Evolutionary conservation across 352 stramenopile genomes (phyloP), one percentile per base, ranked within the genome.

Genomic region (Phytophthora vignae): DNA sequence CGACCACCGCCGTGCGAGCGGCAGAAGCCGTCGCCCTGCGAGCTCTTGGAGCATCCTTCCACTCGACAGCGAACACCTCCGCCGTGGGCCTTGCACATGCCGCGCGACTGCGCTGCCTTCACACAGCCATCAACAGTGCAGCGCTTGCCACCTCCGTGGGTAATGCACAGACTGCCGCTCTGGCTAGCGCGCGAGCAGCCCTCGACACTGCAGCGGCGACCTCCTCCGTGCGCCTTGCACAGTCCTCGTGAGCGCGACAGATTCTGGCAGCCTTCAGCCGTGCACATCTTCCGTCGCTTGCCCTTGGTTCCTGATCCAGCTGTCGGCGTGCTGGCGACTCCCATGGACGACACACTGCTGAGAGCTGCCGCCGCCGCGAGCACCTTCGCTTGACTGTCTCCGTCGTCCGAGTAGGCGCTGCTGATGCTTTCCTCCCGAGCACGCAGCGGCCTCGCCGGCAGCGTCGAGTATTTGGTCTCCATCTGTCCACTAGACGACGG

Each of bases 41-140:
- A 93, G 68, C 86, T 94, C 73, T 95, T 95, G 9, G 81, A 75
- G 69, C 88, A 95, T 19, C 83, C 88, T n/a, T 93, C 85, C n/a
- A 93, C 79, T 54, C 85, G 87, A 64, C 88, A 95, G n/a, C 88
- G 88, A 27, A 93, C 87, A 29, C 88, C 88, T 46, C 88, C 88
- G 17, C 88, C 88, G 55, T 95, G 88, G 8, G 88, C 88, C 69
- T 95, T 95, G 74, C 88, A 95, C 88, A 94, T 94, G 8, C 88
- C 88, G 19, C 87, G 82, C 14, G 84, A 92, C 54, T 95, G 88
- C 10, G 88, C 88, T 22, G 88, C 87, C 65, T 94, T 95, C 52
- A 85, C 69, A 33, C 88, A 95, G 4, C 88, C 87, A 2, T 93
- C 84, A 12, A 95, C 84, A 0, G 87, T 94, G 61, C 88, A 95